Base-by-base conservation (phyloP, 2,329 filamentous ascomycete species). In the Balansia obtecta region DNA sequence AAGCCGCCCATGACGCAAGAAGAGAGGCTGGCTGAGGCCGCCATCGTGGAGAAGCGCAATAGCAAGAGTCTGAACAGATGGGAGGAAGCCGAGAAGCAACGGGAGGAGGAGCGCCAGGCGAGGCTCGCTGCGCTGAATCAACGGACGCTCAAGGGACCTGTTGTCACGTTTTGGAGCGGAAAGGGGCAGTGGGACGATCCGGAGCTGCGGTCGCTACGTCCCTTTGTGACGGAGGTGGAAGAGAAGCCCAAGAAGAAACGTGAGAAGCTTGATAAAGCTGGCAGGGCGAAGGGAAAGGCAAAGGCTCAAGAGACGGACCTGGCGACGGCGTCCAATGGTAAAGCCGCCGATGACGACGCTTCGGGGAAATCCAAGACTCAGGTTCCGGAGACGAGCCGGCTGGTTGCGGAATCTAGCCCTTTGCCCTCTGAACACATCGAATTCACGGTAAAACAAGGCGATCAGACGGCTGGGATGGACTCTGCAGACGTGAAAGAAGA, bases 121-220 rank as follows among this genome's bases (percentile, higher is more conserved):
- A 91, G 86, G 68, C 73, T 97, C 45, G 89, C 91, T 39, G 93
- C 91, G 13, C 72, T 97, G 58, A 86, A 95, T 60, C 88, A 89
- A 63, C 81, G 90, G 46, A 88, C 86, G 47, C 76, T 97, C 9
- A 83, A 91, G 49, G 93, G 93, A 0, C 88, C 93, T 0, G 88
- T 96, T 11, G 83, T 96, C 41, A 88, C 87, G 2, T 91, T 86
- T 65, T 96, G 90, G 85, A 97, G 90, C 65, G 93, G 91, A n/a
- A 79, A 88, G 55, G 86, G 86, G 34, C 80, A 87, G 58, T 91
- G 88, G 77, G 76, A 84, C 50, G 83, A 88, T 59, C 85, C 85
- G 22, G 86, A 83, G 62, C 71, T 90, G 61, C 83, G 80, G 61
- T 77, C 80, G 54, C 76, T 88, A 39, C 86, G 87, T 40, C 82